Conservation (phyloP, 805 yeast genomes). For the Candida tibetensis region DNA sequence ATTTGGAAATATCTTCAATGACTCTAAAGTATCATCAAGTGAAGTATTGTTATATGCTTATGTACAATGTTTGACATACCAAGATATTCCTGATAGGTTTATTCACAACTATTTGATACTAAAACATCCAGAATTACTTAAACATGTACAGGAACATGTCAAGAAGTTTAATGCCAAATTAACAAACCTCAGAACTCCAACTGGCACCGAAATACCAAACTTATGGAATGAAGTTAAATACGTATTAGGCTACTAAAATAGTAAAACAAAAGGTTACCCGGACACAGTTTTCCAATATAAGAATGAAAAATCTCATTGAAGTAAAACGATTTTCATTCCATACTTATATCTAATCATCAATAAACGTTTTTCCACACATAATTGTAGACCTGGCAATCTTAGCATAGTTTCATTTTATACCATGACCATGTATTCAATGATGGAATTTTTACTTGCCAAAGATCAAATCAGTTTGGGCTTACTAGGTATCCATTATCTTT, state of each 20-base stretch:
- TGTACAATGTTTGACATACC: constrained; percentile 28
- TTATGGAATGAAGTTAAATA: constrained; percentile 33
- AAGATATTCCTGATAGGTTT: constrained; percentile 41
- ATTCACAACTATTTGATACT: constrained; percentile 30
- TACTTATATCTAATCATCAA: too few relatives aligned
- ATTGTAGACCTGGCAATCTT: constrained; percentile 33
- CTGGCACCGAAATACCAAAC: constrained; percentile 30
- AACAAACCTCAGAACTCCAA: constrained; percentile 20
- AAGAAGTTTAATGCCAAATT: constrained; percentile 10
- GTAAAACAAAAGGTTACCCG: constrained; percentile 11
- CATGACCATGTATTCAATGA: constrained; percentile 36
- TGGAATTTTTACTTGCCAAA: constrained; percentile 44
- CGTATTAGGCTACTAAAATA: constrained; percentile 1
- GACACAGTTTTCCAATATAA: constrained; percentile 2
- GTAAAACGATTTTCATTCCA: too few relatives aligned
- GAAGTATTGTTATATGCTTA: constrained; percentile 42
- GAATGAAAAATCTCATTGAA: not conserved
- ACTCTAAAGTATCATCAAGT: constrained; percentile 17
- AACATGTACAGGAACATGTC: constrained; percentile 10
- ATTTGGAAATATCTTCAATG: constrained; percentile 15
- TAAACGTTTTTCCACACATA: not conserved
- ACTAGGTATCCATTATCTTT: constrained; percentile 21
- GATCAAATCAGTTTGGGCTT: constrained; percentile 24
- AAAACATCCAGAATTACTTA: constrained; percentile 29
- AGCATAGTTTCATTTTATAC: constrained; percentile 47